Conservation (phyloP, 306 rosid genomes). For the peach (Prunus persica) region Prunus_persica_NCBIv2 NC_034011.1:4019501-4020000, state of each 20-base stretch:
- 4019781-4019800: constrained; percentile 80
- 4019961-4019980: constrained; percentile 46
- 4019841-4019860: neutral
- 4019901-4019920: neutral
- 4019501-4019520: neutral
- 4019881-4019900: neutral
- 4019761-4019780: constrained; percentile 72
- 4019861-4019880: neutral
- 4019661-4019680: constrained; percentile 65
- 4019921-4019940: constrained; percentile 57
- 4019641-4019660: constrained; percentile 55
- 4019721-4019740: constrained; percentile 76
- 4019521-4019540: neutral
- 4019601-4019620: neutral
- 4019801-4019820: constrained; percentile 51
- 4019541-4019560: neutral
- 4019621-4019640: neutral
- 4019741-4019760: constrained; percentile 64
- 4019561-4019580: neutral
- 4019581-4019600: neutral
- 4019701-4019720: constrained; percentile 75
- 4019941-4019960: constrained; percentile 51
- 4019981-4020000: constrained; percentile 28
- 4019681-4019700: constrained; percentile 66
- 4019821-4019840: neutral